These are phyloP conservation scores for peach (Prunus persica) DNA, from an alignment of 306 rosid genomes.

Conservation along the genomic window Prunus_persica_NCBIv2 NC_034010.1:16194001-16194500, in stretches of 20 bases:
- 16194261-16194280: constrained; percentile 75
- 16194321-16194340: constrained; percentile 56
- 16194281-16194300: constrained; percentile 67
- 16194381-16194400: constrained; percentile 75
- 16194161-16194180: constrained; percentile 87
- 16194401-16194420: constrained; percentile 64
- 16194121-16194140: constrained; percentile 61
- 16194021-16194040: constrained; percentile 69
- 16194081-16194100: constrained; percentile 77
- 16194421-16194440: constrained; percentile 52
- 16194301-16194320: constrained; percentile 68
- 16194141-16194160: constrained; percentile 60
- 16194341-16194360: constrained; percentile 64
- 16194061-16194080: constrained; percentile 73
- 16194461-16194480: constrained; percentile 37
- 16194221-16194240: constrained; percentile 39
- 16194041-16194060: constrained; percentile 81
- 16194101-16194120: constrained; percentile 68
- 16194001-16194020: constrained; percentile 79
- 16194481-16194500: constrained; percentile 37
- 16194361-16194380: constrained; percentile 72
- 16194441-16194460: constrained; percentile 56
- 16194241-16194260: constrained; percentile 65
- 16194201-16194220: constrained; percentile 37
- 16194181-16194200: constrained; percentile 59